Percentiles rank a stretch among this genome's conserved stretches.
Conservation (phyloP, 202 grass and related monocot species). For the Brachypodium distachyon region DNA sequence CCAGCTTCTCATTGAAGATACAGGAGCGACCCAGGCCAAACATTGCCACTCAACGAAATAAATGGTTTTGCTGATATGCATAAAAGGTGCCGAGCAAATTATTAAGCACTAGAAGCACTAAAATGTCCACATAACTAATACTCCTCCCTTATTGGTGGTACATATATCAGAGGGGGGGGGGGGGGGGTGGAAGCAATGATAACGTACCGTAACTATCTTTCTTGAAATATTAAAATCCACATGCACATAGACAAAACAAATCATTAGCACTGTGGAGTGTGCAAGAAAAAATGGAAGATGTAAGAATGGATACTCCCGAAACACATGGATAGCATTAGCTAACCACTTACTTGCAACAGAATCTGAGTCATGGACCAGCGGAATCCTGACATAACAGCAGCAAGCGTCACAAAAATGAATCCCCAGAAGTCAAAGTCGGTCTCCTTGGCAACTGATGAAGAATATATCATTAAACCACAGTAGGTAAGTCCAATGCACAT, state of each 20-base stretch:
- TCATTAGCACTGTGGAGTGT: background rate
- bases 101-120: background rate
- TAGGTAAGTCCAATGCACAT: background rate
- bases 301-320: conserved; percentile 10
- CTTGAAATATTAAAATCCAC: conserved; percentile 58
- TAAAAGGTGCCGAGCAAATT: conserved; percentile 7
- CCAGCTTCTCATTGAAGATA: background rate
- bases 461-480: conserved; percentile 6
- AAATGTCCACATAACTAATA: background rate
- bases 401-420: conserved; percentile 93
- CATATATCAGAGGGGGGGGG: background rate
- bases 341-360: conserved; percentile 69
- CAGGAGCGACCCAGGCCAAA: background rate
- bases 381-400: conserved; percentile 99
- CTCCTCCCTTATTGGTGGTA: background rate
- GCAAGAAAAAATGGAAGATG: conserved; percentile 8
- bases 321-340: background rate
- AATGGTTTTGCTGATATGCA: background rate
- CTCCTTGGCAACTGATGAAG: conserved; percentile 80
- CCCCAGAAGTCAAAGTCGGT: conserved; percentile 95
- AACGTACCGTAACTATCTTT: conserved; percentile 75
- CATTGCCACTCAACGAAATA: background rate
- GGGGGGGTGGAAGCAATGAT: background rate
- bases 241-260: conserved; percentile 39
- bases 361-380: conserved; percentile 99